phyloP scores from a whole-genome alignment of 495 filamentous ascomycete genomes.

The Thermochaetoides thermophila region DNA sequence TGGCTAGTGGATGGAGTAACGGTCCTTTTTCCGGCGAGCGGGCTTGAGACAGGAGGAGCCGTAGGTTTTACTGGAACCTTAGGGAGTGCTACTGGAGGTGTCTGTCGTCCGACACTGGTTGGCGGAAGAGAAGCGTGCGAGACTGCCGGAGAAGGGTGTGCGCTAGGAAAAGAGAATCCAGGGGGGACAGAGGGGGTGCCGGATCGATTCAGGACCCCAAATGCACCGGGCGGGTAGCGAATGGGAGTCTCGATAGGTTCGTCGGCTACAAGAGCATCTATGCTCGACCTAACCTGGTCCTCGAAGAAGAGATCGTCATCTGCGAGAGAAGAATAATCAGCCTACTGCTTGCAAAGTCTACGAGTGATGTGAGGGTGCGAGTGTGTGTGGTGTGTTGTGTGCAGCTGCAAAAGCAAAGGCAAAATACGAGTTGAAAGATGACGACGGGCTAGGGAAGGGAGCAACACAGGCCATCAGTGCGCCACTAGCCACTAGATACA shows the following conservation, averaged over 20 bases:
- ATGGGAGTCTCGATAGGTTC: constrained; percentile 19
- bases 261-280: constrained; percentile 44
- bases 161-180: constrained; percentile 44
- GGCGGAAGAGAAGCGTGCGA: constrained; percentile 12
- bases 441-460: constrained; percentile 5
- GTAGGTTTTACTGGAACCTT: constrained; percentile 10
- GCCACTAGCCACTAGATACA: constrained; percentile 20
- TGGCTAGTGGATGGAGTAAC: constrained; percentile 2
- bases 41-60: constrained; percentile 5
- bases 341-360: too few relatives aligned
- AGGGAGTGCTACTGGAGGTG: constrained; percentile 13
- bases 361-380: too few relatives aligned
- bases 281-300: constrained; percentile 37
- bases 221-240: constrained; percentile 21
- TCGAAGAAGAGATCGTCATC: constrained; percentile 35
- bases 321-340: too few relatives aligned
- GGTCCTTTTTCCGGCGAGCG: constrained; percentile 14
- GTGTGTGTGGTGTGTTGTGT: too few relatives aligned
- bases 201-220: constrained; percentile 31
- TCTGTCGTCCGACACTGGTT: constrained; percentile 4
- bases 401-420: constrained; percentile 2
- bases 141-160: constrained; percentile 31
- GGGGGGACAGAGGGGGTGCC: constrained; percentile 50
- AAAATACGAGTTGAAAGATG: background rate
- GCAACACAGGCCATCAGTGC: constrained; percentile 9